Evolutionary conservation across 2,329 filamentous ascomycete species (phyloP).

Genomic region (Beauveria australis): DNA sequence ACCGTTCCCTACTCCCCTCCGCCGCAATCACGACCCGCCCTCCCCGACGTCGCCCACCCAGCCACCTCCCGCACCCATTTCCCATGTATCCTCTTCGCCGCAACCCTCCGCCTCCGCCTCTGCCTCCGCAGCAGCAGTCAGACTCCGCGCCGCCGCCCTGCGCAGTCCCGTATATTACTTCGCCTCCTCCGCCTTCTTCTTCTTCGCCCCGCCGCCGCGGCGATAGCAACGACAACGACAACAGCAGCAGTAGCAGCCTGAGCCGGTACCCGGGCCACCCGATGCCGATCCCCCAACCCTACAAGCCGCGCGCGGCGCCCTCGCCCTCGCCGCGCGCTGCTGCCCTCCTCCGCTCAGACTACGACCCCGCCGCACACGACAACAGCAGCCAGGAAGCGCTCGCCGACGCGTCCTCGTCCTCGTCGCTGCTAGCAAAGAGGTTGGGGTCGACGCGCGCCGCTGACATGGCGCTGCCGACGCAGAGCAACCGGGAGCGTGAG

Average conservation of each 20-base stretch:
- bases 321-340: not conserved
- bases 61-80: constrained; percentile 10
- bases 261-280: constrained; percentile 1
- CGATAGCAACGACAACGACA: not conserved
- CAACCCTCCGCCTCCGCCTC: not conserved
- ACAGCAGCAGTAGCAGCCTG: not conserved
- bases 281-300: constrained; percentile 9
- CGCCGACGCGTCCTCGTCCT: constrained; percentile 21
- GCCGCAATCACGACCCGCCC: not conserved
- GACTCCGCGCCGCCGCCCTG: no score
- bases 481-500: not conserved
- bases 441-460: constrained; percentile 42
- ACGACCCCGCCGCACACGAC: constrained; percentile 12
- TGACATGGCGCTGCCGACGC: constrained; percentile 30
- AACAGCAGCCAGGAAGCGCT: constrained; percentile 10
- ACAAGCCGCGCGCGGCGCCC: not conserved
- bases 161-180: no score
- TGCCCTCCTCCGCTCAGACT: not conserved
- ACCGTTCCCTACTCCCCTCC: constrained; percentile 14
- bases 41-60: constrained; percentile 4
- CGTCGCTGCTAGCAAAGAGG: constrained; percentile 41
- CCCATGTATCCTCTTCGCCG: constrained; percentile 3
- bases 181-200: not conserved
- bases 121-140: no score
- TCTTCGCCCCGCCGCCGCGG: not conserved